Percentiles rank a stretch among this genome's conserved stretches.
Evolutionary conservation across 495 filamentous ascomycete species (phyloP).

Genomic region (Penicillium pulvis): DNA sequence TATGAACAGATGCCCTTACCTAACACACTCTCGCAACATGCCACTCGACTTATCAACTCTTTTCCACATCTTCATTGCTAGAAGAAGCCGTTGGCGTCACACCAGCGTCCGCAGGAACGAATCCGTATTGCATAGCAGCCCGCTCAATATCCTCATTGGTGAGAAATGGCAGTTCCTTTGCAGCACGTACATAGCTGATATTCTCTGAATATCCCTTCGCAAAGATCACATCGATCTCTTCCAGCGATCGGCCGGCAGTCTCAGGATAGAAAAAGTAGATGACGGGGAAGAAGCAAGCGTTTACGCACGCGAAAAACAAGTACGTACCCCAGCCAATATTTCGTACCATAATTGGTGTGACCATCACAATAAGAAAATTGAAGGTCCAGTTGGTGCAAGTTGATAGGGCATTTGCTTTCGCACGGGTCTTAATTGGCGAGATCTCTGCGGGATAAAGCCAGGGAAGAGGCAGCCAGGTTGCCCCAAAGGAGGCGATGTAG

Average conservation of each 20-base stretch:
- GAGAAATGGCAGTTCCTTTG: constrained; percentile 65
- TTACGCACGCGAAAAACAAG: constrained; percentile 61
- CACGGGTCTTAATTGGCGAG: constrained; percentile 65
- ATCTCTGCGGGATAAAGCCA: constrained; percentile 65
- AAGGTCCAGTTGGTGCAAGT: constrained; percentile 73
- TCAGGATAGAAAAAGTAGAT: constrained; percentile 17
- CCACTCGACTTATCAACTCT: background rate
- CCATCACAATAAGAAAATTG: constrained; percentile 74
- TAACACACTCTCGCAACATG: no score
- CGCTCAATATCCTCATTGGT: constrained; percentile 57
- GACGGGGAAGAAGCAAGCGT: constrained; percentile 11
- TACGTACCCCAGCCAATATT: constrained; percentile 69
- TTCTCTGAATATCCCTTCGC: constrained; percentile 63
- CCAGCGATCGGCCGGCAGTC: constrained; percentile 5
- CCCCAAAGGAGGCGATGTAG: constrained; percentile 68
- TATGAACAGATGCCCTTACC: no score
- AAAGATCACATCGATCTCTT: constrained; percentile 16
- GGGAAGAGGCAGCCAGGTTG: constrained; percentile 56
- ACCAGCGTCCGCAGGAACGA: background rate
- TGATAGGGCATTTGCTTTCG: constrained; percentile 68
- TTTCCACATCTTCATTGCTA: background rate
- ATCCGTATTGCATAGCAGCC: constrained; percentile 7
- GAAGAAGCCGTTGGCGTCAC: background rate
- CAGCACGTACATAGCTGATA: constrained; percentile 66
- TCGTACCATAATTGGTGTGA: constrained; percentile 66